These are phyloP conservation scores for Neurospora sublineolata DNA, from an alignment of 495 filamentous ascomycete species.

Conservation along the genomic window DNA sequence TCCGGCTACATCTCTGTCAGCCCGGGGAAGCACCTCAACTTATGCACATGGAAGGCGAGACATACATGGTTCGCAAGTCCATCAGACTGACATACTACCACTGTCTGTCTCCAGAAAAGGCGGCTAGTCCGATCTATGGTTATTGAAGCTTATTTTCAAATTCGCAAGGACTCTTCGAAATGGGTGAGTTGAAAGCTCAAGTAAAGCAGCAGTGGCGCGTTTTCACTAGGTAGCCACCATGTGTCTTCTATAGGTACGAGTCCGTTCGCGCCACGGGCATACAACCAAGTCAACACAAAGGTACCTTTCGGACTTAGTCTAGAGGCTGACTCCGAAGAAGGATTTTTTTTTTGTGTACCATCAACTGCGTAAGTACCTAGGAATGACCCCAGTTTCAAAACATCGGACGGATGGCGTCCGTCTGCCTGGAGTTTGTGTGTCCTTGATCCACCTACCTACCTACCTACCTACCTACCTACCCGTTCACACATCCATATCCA, in stretches of 20 bases:
- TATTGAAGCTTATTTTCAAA: not conserved
- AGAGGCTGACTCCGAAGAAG: not conserved
- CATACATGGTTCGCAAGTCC: not conserved
- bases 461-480: not conserved
- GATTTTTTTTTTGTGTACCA: too few relatives aligned
- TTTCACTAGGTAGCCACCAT: not conserved
- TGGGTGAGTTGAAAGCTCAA: not conserved
- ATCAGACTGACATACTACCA: not conserved
- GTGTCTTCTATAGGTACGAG: not conserved
- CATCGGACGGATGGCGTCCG: not conserved
- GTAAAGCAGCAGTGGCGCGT: not conserved
- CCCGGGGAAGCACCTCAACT: not conserved
- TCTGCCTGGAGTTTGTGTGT: not conserved
- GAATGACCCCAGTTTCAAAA: too few relatives aligned
- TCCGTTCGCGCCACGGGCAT: too few relatives aligned
- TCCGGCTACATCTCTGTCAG: not conserved
- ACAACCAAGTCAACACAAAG: not conserved
- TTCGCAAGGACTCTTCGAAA: not conserved
- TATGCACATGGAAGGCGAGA: not conserved
- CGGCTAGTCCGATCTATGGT: not conserved
- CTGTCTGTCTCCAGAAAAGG: not conserved
- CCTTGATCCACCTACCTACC: not conserved
- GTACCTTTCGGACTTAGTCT: not conserved
- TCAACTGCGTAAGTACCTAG: too few relatives aligned
- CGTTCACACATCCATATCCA: not conserved